Evolutionary conservation across 1,284 basidiomycete genomes (phyloP), one percentile per base, ranked within the genome.

Genomic region (Volvariella surrecta): DNA sequence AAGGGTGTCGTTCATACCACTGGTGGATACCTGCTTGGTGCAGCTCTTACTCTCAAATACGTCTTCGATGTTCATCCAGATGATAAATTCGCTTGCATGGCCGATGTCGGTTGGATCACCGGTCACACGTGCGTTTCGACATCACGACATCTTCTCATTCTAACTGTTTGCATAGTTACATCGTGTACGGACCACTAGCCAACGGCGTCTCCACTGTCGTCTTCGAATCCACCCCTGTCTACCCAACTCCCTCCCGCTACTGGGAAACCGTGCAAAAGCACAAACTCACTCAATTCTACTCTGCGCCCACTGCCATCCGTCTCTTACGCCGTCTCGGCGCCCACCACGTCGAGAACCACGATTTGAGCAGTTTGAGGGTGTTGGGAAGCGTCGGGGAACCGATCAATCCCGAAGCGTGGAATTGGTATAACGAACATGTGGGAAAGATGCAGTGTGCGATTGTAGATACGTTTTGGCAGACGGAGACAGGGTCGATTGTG

Each of bases 401-500:
- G 4, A 98, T 99, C 73, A 98, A 98, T 68, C 94, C 95, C 20
- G 95, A 98, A 63, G 96, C 95, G 3, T 98, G 96, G 95, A 79
- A 94, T 58, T 98, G 95, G 95, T 97, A 95, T 70, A 89, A 91
- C 64, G 91, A 97, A 58, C 80, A 91, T 59, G 93, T 97, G 45
- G 96, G 95, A 21, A 77, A 79, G 56, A 73, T 70, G 51, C 73
- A 98, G 64, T 96, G 92, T 58, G 92, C 95, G 13, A 88, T 99
- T 53, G 93, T 98, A 47, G 95, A 98, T 65, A 93, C 91, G 1
- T 94, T 86, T 69, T 94, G 89, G 83, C 95, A 98, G 77, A 99
- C 95, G 2, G 95, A 99, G 70, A 98, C 94, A 0, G 95, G 94
- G 40, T 92, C 89, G 3, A 95, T 97, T 65, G 82, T 94, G 50